Base-by-base conservation (phyloP, 2,329 filamentous ascomycete species). In the Seiridium cupressi region DNA sequence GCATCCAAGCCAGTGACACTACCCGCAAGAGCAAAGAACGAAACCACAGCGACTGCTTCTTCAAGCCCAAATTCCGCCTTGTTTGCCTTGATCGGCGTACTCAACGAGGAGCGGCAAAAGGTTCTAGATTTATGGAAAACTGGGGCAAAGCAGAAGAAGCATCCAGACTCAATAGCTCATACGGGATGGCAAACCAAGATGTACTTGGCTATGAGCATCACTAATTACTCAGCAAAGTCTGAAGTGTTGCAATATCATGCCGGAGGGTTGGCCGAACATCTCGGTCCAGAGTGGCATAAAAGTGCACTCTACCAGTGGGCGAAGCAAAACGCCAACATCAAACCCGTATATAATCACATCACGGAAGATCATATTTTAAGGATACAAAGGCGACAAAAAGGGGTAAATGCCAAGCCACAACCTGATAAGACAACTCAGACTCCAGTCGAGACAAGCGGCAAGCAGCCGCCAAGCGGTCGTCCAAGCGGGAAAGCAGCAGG, bases 211-310 rank as follows among this genome's bases (percentile, higher is more conserved):
- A 78, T 80, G 65, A 79, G 70, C 51, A 73, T 83, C 8, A 74
- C 73, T 3, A 49, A 68, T 1, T 79, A 79, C 51, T 53, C 57
- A 3, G 67, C 63, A 0, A 69, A 74, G 3, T 59, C 70, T 44
- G 77, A 83, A 44, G 66, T 84, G 3, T 66, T 81, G 2, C 72
- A 76, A 10, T 83, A 80, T 61, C 79, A 81, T 57, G 74, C 80
- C 1, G 64, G 64, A 4, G 74, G 75, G 5, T 70, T 85, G 42
- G 62, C 62, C 55, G 55, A 58, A 34, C 54, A 54, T 35, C 66
- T 73, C 10, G 66, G 68, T 4, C 65, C 69, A 2, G 69, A 70
- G 38, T 75, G 73, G 73, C 67, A 67, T 34, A 59, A 64, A 5
- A 74, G 68, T 42, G 61, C 63, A 32, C 65, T 75, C 18, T 75